A percentile compares a stretch with the other conserved stretches of the same genome.
Conservation (phyloP, 129 eudicot genomes). For the Escallonia rubra region DNA sequence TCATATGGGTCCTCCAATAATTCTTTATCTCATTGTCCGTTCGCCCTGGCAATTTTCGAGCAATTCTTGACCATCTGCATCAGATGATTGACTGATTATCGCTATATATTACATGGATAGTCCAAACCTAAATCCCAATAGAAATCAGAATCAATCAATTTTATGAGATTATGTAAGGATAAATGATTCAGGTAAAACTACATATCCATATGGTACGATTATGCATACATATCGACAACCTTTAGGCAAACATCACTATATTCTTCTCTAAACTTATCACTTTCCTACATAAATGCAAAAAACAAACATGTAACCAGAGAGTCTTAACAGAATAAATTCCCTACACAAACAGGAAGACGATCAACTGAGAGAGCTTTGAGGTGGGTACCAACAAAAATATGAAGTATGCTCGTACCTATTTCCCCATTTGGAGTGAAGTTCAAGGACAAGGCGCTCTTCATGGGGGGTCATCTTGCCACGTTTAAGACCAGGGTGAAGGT, state of each 20-base stretch:
- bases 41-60: slow-evolving; percentile 77
- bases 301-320: neutral
- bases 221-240: too few species aligned
- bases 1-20: slow-evolving; percentile 88
- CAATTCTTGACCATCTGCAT: slow-evolving; percentile 92
- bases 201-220: too few species aligned
- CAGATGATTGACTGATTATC: too few species aligned
- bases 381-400: neutral
- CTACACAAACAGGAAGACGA: neutral
- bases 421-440: slow-evolving; percentile 94
- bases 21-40: slow-evolving; percentile 92
- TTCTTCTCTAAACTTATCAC: slow-evolving; percentile 5
- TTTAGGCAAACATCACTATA: neutral
- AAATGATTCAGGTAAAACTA: too few species aligned
- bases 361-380: neutral
- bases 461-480: slow-evolving; percentile 96
- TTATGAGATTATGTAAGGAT: too few species aligned
- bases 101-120: too few species aligned
- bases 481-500: slow-evolving; percentile 86
- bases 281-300: neutral
- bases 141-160: too few species aligned
- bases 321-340: neutral
- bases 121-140: too few species aligned
- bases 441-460: slow-evolving; percentile 76
- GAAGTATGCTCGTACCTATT: slow-evolving; percentile 48